Percentiles rank a stretch among this genome's conserved stretches.
These are phyloP conservation scores for Alternaria gaisen DNA, from an alignment of 2,329 filamentous ascomycete genomes.

Conservation along the genomic window DNA sequence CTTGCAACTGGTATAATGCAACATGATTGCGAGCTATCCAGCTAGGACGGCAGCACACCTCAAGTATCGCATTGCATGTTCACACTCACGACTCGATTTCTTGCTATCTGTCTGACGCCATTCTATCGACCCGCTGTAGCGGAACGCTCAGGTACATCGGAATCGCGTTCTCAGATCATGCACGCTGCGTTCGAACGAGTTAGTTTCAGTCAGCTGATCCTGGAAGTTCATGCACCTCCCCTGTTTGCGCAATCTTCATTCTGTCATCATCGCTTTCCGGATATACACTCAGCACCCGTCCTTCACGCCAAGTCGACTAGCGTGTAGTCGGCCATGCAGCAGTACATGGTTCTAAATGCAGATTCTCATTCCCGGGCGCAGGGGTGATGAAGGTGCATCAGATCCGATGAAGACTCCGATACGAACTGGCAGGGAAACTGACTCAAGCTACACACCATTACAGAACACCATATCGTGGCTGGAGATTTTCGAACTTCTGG, in stretches of 20 bases:
- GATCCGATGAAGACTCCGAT: conserved; percentile 8
- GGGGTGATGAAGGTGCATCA: conserved; percentile 5
- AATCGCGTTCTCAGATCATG: conserved; percentile 20
- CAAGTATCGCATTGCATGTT: background rate
- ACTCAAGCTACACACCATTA: conserved; percentile 14
- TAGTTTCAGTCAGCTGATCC: conserved; percentile 11
- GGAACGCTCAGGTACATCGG: conserved; percentile 17
- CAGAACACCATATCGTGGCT: conserved; percentile 3
- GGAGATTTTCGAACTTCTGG: background rate
- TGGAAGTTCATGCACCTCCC: conserved; percentile 9
- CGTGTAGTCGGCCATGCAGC: conserved; percentile 15
- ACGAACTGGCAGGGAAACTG: conserved; percentile 9
- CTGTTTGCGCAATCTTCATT: conserved; percentile 7
- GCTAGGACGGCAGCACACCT: background rate
- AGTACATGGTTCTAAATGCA: conserved; percentile 4
- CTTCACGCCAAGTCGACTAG: conserved; percentile 8
- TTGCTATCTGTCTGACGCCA: conserved; percentile 7
- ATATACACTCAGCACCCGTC: background rate
- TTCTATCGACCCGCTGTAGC: conserved; percentile 6
- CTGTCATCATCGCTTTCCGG: conserved; percentile 14
- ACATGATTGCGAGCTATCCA: background rate
- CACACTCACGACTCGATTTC: background rate
- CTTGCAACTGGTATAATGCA: background rate
- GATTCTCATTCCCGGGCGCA: background rate
- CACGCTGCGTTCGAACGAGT: conserved; percentile 7